Conservation (phyloP, 176 grass and related monocot genomes). For the sorghum (Sorghum bicolor) region DNA sequence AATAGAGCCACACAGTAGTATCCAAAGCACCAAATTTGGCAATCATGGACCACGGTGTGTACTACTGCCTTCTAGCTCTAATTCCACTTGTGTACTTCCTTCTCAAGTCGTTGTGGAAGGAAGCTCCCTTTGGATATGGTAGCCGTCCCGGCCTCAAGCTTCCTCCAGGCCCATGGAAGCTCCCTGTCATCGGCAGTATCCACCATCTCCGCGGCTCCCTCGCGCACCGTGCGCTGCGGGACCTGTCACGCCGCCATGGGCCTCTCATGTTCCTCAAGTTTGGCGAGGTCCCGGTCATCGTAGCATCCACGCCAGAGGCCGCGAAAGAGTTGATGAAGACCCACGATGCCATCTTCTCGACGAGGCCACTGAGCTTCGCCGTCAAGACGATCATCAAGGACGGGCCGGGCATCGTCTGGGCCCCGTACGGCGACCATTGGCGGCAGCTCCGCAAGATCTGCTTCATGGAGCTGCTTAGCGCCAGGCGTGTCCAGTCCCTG, state of each 20-base stretch:
- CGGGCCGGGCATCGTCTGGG: background rate
- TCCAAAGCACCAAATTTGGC: too few relatives aligned
- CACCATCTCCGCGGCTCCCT: background rate
- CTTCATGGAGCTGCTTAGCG: slow-evolving; percentile 19
- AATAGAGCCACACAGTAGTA: too few relatives aligned
- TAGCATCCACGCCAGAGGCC: background rate
- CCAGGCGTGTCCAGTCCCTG: background rate
- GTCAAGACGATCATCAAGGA: background rate
- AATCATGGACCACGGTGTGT: background rate
- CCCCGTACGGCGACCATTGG: slow-evolving; percentile 34
- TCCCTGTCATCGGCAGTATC: background rate
- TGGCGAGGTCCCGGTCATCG: background rate
- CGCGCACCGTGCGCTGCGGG: background rate
- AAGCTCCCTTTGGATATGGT: background rate
- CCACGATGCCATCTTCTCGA: background rate
- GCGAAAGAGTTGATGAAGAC: background rate
- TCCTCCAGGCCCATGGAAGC: background rate
- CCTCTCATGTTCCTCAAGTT: background rate
- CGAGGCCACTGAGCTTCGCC: background rate
- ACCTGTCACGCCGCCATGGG: background rate
- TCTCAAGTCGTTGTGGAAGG: background rate
- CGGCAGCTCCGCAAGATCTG: slow-evolving; percentile 40
- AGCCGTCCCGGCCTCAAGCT: background rate
- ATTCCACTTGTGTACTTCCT: background rate
- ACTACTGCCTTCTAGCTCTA: background rate